Evolutionary conservation across 2,329 filamentous ascomycete genomes (phyloP).

Genomic region (Penicillium frequentans): DNA sequence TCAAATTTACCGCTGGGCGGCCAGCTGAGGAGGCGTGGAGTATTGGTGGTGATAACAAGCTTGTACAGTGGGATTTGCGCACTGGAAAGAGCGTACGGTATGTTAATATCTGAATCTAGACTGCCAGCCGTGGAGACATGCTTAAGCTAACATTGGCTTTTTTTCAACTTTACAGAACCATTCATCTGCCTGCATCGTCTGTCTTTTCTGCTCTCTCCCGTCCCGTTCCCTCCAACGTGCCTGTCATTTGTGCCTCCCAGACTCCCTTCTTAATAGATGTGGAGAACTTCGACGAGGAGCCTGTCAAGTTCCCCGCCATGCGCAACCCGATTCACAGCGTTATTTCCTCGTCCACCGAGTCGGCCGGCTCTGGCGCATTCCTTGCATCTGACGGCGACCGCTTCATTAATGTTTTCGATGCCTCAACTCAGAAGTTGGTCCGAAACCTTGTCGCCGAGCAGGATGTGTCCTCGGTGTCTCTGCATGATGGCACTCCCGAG

Average conservation of each 20-base stretch:
- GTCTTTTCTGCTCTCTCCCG: constrained; percentile 41
- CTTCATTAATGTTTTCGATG: constrained; percentile 52
- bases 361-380: constrained; percentile 40
- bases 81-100: constrained; percentile 47
- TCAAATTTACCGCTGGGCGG: constrained; percentile 48
- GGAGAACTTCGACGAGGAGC: constrained; percentile 39
- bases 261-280: constrained; percentile 48
- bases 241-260: constrained; percentile 53
- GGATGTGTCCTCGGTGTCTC: constrained; percentile 43
- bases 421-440: constrained; percentile 42
- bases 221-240: constrained; percentile 41
- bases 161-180: constrained; percentile 32
- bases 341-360: constrained; percentile 41
- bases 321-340: constrained; percentile 50
- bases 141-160: constrained; percentile 14
- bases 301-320: constrained; percentile 49
- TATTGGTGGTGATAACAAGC: constrained; percentile 53
- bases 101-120: constrained; percentile 5
- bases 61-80: constrained; percentile 54
- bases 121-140: neutral
- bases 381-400: constrained; percentile 52
- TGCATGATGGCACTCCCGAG: constrained; percentile 34
- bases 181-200: constrained; percentile 44
- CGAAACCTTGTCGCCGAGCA: constrained; percentile 51
- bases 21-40: constrained; percentile 51